Conservation (phyloP, 73 alveolate species). For the Stentor roeselii region DNA sequence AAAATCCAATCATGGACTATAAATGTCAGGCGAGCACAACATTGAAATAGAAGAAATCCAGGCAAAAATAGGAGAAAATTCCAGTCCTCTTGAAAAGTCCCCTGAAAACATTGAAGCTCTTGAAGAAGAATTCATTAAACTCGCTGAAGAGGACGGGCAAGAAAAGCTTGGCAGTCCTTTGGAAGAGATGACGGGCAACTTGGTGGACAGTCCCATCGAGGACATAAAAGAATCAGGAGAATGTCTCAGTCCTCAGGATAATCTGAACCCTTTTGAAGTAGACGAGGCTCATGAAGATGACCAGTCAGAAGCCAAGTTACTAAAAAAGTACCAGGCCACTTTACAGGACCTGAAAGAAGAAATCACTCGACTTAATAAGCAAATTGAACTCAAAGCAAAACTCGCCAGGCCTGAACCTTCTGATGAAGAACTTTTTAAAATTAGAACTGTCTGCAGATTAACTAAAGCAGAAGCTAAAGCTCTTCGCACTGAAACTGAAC, state of each 20-base stretch:
- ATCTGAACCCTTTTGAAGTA: not conserved
- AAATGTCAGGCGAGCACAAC: not conserved
- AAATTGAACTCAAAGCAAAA: not conserved
- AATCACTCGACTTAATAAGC: not conserved
- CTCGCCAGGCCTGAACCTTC: not conserved
- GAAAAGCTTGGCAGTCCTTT: not conserved
- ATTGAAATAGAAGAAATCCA: not conserved
- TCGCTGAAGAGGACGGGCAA: conserved; percentile 5
- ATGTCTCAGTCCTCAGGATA: not conserved
- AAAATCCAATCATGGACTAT: not conserved
- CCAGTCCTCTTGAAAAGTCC: not conserved
- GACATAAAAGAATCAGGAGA: not conserved
- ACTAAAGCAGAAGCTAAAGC: not conserved
- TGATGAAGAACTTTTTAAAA: not conserved
- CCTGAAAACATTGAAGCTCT: not conserved
- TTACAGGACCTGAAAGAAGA: conserved; percentile 1
- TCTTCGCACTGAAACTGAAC: not conserved
- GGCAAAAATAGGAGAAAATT: not conserved
- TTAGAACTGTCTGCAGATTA: not conserved
- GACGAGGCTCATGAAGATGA: not conserved
- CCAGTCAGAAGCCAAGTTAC: not conserved
- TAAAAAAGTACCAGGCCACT: not conserved
- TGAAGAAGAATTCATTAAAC: not conserved
- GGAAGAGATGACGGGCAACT: not conserved
- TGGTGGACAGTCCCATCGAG: not conserved